Evolutionary conservation across 2,329 filamentous ascomycete species (phyloP), one percentile per base, ranked within the genome.

Genomic region (Rutstroemia sp.): DNA sequence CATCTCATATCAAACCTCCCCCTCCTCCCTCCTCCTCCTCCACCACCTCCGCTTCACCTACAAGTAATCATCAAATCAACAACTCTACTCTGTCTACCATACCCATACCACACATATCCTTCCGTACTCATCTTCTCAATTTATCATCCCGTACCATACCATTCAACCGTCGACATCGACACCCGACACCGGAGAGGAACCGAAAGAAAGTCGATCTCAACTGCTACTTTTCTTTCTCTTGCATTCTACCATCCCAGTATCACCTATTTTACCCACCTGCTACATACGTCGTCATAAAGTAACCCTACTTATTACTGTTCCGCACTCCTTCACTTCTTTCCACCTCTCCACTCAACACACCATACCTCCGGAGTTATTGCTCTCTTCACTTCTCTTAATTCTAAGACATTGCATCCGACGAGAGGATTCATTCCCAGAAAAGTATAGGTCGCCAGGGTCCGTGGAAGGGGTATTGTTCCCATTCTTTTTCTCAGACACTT

Each of bases 1-100:
- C 27, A 53, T 47, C 41, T 14, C 51, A 53, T 55, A 50, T 55
- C 46, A 49, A 41, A 37, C 45, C 27, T 21, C 25, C 19, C 27
- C 42, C 34, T 38, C 30, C 9, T 8, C n/a, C 37, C 18, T 48
- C 37, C 16, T 14, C 19, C 19, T 41, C 34, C 27, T 41, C 18
- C 45, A 14, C 30, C 21, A 19, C 39, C 45, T 54, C 42, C 52
- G 39, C 37, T 54, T 45, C 39, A 39, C 39, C 10, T 47, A 47
- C 16, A 9, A 47, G 14, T 5, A 42, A n/a, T 7, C 2, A 42
- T 42, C 50, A 53, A 46, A 52, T 23, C 42, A 47, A 23, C 50
- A 53, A 47, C 44, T 53, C 46, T 9, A 4, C 18, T 23, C 23
- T 23, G 23, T 19, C 46, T n/a, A 14, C n/a, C 12, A 21, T 34